phyloP scores from a whole-genome alignment of 192 early-diverging fungal species.

The Phlyctochytrium arcticum region DNA sequence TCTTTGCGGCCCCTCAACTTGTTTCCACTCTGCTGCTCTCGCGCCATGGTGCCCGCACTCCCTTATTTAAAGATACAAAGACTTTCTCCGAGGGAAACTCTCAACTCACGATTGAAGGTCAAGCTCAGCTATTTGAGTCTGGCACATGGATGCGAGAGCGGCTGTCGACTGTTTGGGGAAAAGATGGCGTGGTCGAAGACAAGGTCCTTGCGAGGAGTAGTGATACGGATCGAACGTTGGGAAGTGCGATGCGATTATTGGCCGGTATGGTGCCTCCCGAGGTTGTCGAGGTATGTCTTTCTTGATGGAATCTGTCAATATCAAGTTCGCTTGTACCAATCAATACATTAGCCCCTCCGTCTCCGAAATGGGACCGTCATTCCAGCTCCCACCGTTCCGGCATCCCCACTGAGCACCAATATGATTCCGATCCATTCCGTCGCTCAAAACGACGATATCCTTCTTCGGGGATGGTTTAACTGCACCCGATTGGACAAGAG shows the following conservation, averaged over 20 bases:
- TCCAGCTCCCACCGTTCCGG: background rate
- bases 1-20: too few relatives aligned
- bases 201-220: background rate
- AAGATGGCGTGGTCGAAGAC: background rate
- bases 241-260: background rate
- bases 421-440: slow-evolving; percentile 18
- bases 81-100: slow-evolving; percentile 18
- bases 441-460: slow-evolving; percentile 7
- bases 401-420: background rate
- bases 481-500: slow-evolving; percentile 10
- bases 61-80: slow-evolving; percentile 9
- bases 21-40: slow-evolving; percentile 11
- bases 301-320: too few relatives aligned
- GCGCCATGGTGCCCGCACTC: slow-evolving; percentile 22
- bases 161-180: background rate
- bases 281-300: background rate
- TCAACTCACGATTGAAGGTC: slow-evolving; percentile 15
- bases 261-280: background rate
- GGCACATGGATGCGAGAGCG: slow-evolving; percentile 10
- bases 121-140: background rate
- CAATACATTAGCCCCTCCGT: background rate
- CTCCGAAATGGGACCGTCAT: slow-evolving; percentile 13
- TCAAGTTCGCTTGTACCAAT: too few relatives aligned
- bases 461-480: slow-evolving; percentile 23
- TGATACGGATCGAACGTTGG: slow-evolving; percentile 1